phyloP scores from a whole-genome alignment of 192 early-diverging fungal genomes.

The Coemansia sp. region DNA sequence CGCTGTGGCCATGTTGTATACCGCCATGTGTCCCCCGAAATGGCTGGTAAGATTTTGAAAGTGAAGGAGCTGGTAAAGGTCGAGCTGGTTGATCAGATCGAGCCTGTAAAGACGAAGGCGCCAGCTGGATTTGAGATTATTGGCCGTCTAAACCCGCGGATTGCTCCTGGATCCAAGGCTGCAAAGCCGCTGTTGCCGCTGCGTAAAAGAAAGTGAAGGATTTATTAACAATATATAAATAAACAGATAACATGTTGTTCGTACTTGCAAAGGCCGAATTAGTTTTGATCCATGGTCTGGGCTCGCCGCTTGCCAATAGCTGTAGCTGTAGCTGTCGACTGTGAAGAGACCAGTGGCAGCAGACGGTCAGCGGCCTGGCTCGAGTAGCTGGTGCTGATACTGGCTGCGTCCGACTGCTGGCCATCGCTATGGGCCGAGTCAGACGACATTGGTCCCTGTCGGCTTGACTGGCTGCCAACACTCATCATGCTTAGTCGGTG shows the following conservation, averaged over 20 bases:
- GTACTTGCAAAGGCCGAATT: not conserved
- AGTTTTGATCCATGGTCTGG: constrained; percentile 35
- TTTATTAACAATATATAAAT: constrained; percentile 6
- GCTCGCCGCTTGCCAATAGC: constrained; percentile 30
- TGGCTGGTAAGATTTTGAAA: constrained; percentile 65
- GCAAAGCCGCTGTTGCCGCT: constrained; percentile 48
- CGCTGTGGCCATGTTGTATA: constrained; percentile 61
- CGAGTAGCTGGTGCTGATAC: constrained; percentile 32
- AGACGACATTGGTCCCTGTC: constrained; percentile 12
- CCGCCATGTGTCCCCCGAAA: constrained; percentile 50
- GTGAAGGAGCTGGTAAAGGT: constrained; percentile 64
- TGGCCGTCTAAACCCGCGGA: constrained; percentile 43
- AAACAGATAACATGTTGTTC: not conserved
- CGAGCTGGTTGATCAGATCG: constrained; percentile 44
- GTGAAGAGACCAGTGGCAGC: constrained; percentile 8
- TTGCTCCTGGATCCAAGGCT: constrained; percentile 47
- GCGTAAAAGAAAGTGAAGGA: constrained; percentile 12
- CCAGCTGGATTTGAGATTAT: constrained; percentile 45
- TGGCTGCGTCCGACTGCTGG: constrained; percentile 30
- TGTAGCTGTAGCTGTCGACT: not conserved
- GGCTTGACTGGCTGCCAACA: constrained; percentile 20
- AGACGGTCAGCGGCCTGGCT: constrained; percentile 33
- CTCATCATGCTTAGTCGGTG: constrained; percentile 39
- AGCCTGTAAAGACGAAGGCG: constrained; percentile 25
- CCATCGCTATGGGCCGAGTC: constrained; percentile 10